Evolutionary conservation across 2,329 filamentous ascomycete species (phyloP), one percentile per base, ranked within the genome.

Genomic region (Plectosphaerella cucumerina): DNA sequence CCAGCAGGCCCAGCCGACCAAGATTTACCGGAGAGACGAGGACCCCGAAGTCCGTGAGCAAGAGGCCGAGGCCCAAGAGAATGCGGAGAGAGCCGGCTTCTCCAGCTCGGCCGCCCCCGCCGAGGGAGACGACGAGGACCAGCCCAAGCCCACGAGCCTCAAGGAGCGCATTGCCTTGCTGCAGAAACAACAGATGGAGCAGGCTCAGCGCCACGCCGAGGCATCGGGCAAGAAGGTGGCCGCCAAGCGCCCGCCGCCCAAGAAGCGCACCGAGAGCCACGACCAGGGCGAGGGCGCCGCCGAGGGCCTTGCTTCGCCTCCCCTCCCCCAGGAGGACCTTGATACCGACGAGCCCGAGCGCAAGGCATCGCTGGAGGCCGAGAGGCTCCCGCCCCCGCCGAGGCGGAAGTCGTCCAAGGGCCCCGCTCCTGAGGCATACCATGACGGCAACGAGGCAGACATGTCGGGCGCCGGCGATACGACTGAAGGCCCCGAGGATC

Each of bases 151-250:
- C 21, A 89, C 90, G 50, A 97, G 89, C 59, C 69, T 99, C 55
- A 99, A 97, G 70, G 94, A 99, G 67, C 83, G 94, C 55, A 97
- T 99, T 71, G 94, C 94, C 23, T 75, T 96, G 48, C 76, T 99
- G 15, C 94, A 99, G 67, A 93, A 89, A 65, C 91, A 97, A 67
- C 94, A 99, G 69, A 76, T 90, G 65, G 94, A 97, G 64, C 90
- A 94, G 65, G 90, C 92, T 5, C 80, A 87, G 56, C 80, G 92
- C 48, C 88, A 93, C 69, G 88, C 89, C 8, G 90, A 94, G 35
- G 82, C 86, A 15, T 78, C 78, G 18, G 77, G 85, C 50, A 95
- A 89, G 73, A 93, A 95, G 67, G 90, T 95, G 61, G 96, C 96
- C 70, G 85, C 89, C 11, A 95, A 92, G 72, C 84, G 86, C 23